A percentile compares a stretch with the other conserved stretches of the same genome.
Conservation (phyloP, 2,329 filamentous ascomycete genomes). For the Myriosclerotinia duriaeana region DNA sequence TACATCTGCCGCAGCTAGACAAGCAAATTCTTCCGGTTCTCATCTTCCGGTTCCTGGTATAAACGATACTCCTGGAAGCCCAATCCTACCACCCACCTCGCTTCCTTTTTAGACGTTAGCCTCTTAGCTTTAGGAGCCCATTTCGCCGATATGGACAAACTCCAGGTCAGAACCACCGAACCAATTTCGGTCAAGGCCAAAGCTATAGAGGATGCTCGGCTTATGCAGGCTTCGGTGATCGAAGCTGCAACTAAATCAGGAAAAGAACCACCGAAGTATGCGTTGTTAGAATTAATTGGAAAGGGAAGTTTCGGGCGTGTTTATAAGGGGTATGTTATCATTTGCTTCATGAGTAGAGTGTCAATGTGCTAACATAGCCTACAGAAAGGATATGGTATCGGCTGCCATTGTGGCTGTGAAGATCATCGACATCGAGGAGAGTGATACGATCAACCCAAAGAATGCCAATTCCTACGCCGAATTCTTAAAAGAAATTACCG, state of each 20-base stretch:
- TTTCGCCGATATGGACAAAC: slow-evolving; percentile 25
- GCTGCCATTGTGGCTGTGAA: slow-evolving; percentile 68
- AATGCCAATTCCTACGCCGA: slow-evolving; percentile 67
- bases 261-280: slow-evolving; percentile 62
- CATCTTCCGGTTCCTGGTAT: slow-evolving; percentile 6
- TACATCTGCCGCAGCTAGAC: not conserved
- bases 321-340: slow-evolving; percentile 55
- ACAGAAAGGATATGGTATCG: slow-evolving; percentile 40
- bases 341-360: not conserved
- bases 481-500: slow-evolving; percentile 66
- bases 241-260: slow-evolving; percentile 61
- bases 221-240: slow-evolving; percentile 64
- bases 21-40: not conserved
- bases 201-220: slow-evolving; percentile 63
- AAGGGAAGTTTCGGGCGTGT: slow-evolving; percentile 74
- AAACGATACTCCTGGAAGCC: not conserved
- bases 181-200: slow-evolving; percentile 31
- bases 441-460: slow-evolving; percentile 65
- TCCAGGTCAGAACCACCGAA: slow-evolving; percentile 28
- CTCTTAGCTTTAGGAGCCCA: slow-evolving; percentile 19
- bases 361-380: not conserved
- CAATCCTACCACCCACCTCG: not conserved
- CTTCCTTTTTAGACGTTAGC: slow-evolving; percentile 21
- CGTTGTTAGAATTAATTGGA: slow-evolving; percentile 70
- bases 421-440: slow-evolving; percentile 80